Evolutionary conservation across 2,329 filamentous ascomycete genomes (phyloP), one percentile per base, ranked within the genome.

Genomic region (Cercospora berteroae): DNA sequence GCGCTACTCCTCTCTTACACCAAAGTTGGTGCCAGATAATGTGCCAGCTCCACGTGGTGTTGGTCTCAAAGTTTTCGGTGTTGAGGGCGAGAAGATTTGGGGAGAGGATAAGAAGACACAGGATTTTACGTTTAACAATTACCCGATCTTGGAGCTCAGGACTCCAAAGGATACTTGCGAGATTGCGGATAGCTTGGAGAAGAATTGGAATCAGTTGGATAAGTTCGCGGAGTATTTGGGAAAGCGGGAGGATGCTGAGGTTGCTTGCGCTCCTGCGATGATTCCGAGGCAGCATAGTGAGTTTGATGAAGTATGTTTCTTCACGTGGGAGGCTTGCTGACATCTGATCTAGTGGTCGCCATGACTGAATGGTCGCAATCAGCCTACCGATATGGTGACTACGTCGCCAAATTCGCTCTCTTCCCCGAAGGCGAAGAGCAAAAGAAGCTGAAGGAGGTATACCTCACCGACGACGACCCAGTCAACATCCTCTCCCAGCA

Each of bases 11-110:
- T 77, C 73, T 10, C 75, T 79, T 36, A 77, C 76, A 12, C 76
- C 77, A 12, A 79, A 79, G 68, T 66, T 79, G n/a, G 72, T 78
- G 29, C 74, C 75, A 1, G 78, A 80, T 68, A 77, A 78, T 65
- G 69, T 76, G 1, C 73, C 78, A 16, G 74, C 74, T 0, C 78
- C 78, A 5, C 77, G 78, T n/a, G 77, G 78, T 16, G 74, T 78
- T 13, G 76, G 75, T 13, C 72, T 79, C 68, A 78, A 79, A 61
- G 70, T 79, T 56, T 80, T 79, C 48, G 75, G 75, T 8, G 72
- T 80, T 18, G 68, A 78, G 50, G 77, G 78, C 52, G 73, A 79
- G 67, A 77, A 77, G 73, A 69, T 77, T n/a, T 77, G 74, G 75
- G 76, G 76, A 12, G 72, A 76, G 62, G 75, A 77, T 62, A 77